These are phyloP conservation scores for Pholiota microspora DNA, from an alignment of 768 basidiomycete genomes.

Conservation along the genomic window DNA sequence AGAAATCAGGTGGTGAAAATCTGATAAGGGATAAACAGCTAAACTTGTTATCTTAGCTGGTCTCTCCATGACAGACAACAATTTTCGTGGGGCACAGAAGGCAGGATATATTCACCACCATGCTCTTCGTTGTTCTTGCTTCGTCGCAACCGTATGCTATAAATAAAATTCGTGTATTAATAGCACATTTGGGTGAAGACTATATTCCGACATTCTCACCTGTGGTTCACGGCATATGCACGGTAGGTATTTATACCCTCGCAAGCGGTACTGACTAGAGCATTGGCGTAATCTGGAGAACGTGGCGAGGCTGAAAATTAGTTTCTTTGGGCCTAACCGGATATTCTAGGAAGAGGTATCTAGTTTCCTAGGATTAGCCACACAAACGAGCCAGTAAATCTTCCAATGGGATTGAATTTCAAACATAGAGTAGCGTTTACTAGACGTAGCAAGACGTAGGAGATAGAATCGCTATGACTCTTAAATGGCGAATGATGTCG, in stretches of 20 bases:
- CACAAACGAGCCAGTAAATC: no score
- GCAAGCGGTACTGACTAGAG: not conserved
- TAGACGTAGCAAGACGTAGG: not conserved
- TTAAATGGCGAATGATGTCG: not conserved
- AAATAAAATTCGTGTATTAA: not conserved
- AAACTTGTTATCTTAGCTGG: constrained; percentile 3
- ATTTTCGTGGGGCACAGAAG: not conserved
- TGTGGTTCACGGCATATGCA: constrained; percentile 1
- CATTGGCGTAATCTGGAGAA: no score
- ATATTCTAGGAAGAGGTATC: no score
- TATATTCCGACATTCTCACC: constrained; percentile 1
- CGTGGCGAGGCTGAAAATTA: no score
- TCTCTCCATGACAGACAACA: not conserved
- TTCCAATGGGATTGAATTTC: no score
- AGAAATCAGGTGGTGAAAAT: not conserved
- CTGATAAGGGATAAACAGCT: constrained; percentile 3
- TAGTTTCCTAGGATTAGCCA: no score
- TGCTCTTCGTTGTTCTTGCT: constrained; percentile 1
- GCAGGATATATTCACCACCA: not conserved
- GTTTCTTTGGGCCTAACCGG: no score
- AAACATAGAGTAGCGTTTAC: no score
- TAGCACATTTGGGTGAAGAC: not conserved
- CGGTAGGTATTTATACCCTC: not conserved
- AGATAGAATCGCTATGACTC: not conserved
- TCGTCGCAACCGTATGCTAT: not conserved